A percentile compares a stretch with the other conserved stretches of the same genome.
Evolutionary conservation across 1,139 yeast species (phyloP).

Genomic region (Magnusiomyces sp.): DNA sequence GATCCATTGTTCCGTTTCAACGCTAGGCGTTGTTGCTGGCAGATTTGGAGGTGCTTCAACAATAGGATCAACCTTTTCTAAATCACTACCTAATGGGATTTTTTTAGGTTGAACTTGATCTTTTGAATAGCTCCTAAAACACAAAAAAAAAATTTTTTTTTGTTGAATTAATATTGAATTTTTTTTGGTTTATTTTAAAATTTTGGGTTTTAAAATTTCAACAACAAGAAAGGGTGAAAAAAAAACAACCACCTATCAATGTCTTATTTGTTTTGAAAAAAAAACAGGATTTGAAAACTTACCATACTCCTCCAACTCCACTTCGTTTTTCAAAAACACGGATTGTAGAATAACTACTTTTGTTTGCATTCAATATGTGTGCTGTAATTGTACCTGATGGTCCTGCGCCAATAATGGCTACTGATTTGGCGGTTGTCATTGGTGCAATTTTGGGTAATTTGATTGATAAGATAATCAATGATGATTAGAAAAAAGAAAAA

Average conservation of each 20-base stretch:
- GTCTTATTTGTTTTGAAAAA: not conserved
- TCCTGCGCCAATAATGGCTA: slow-evolving; percentile 24
- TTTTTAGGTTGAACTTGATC: slow-evolving; percentile 4
- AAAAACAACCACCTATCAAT: slow-evolving; percentile 9
- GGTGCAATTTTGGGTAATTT: too few species aligned
- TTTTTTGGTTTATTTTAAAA: too few species aligned
- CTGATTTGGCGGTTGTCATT: slow-evolving; percentile 10
- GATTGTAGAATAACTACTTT: slow-evolving; percentile 18
- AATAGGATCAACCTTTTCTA: not conserved
- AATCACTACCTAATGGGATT: slow-evolving; percentile 6
- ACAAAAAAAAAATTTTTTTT: too few species aligned
- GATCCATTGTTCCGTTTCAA: not conserved
- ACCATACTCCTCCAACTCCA: slow-evolving; percentile 22
- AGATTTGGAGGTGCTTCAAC: not conserved
- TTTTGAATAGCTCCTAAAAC: not conserved
- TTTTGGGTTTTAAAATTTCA: not conserved
- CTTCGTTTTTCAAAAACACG: slow-evolving; percentile 19
- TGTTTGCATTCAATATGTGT: slow-evolving; percentile 17
- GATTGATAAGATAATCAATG: not conserved
- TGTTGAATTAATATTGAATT: too few species aligned
- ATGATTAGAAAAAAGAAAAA: not conserved
- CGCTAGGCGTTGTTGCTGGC: not conserved
- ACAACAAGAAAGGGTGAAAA: not conserved
- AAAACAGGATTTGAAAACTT: slow-evolving; percentile 12
- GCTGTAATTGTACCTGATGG: slow-evolving; percentile 23